A percentile compares a stretch with the other conserved stretches of the same genome.
Evolutionary conservation across 768 basidiomycete genomes (phyloP).

Genomic region (Hericium coralloides): DNA sequence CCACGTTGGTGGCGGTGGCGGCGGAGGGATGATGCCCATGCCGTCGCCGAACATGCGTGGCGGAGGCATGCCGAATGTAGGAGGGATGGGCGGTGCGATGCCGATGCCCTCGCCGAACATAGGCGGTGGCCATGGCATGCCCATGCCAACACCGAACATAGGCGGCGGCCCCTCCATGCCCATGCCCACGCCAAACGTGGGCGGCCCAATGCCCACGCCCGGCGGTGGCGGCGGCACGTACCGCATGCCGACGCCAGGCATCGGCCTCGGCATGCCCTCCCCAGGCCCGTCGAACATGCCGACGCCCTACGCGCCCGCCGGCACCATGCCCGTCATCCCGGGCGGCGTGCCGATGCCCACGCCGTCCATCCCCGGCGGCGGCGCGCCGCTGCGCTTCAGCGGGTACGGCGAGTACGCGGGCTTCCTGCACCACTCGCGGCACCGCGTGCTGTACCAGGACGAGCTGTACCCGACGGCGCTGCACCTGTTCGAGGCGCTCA

Average conservation of each 20-base stretch:
- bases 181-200: background rate
- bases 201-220: background rate
- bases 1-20: too few species aligned
- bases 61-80: background rate
- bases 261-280: background rate
- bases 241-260: background rate
- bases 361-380: conserved; percentile 12
- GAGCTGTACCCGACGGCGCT: conserved; percentile 57
- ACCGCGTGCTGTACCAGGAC: conserved; percentile 47
- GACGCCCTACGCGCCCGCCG: background rate
- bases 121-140: background rate
- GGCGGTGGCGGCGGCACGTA: background rate
- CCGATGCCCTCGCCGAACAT: conserved; percentile 1
- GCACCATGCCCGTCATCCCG: conserved; percentile 2
- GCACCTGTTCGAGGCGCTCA: conserved; percentile 72
- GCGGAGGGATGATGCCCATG: conserved; percentile 5
- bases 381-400: conserved; percentile 20
- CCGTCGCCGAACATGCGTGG: background rate
- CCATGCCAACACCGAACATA: background rate
- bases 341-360: conserved; percentile 10
- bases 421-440: conserved; percentile 61
- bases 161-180: background rate
- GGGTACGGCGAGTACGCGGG: conserved; percentile 26
- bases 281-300: conserved; percentile 5
- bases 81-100: too few species aligned